Base-by-base conservation (phyloP, 306 rosid genomes). In the Cicer judaicum region DNA sequence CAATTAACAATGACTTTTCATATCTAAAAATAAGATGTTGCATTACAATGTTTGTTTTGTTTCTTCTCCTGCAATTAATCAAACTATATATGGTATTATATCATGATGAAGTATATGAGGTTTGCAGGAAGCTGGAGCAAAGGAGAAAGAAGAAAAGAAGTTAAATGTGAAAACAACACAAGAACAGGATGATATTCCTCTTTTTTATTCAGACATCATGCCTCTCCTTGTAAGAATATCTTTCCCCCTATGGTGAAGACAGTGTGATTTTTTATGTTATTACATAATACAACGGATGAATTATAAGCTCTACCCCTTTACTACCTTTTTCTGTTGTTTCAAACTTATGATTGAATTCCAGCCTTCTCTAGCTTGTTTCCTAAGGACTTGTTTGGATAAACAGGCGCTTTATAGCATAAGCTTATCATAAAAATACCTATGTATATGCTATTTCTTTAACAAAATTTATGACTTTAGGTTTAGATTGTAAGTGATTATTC, bases 191-290 rank as follows among this genome's bases (percentile, higher is more conserved):
- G 99, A 94, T 15, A 85, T 83, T 62, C 70, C 96, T 62, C 91
- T 94, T 62, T 94, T 94, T 81, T 94, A 94, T 85, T 88, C 99
- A 62, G 99, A 94, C 72, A 63, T 87, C 70, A 86, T 94, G 96
- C 99, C 97, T 10, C 93, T 94, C 74, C 93, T 92, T 15, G 99
- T 94, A 89, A 88, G 91, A 70, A 3, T 2, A 44, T 55, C 39
- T 8, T 70, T 64, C 48, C 61, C 47, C 59, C 14, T 42, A 7
- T 29, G 36, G 36, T 29, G 5, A 29, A 29, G 36, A 29, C 36
- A 3, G 4, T 29, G 36, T 29, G 36, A 52, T 34, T 69, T 21
- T 15, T 10, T 19, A 54, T 55, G 61, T 6, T 46, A 74, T 11
- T 10, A 29, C 10, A 7, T 53, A 77, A 38, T 7, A 54, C 4